phyloP scores from a whole-genome alignment of 108 stramenopile genomes.

The Fistulifera solaris region DNA sequence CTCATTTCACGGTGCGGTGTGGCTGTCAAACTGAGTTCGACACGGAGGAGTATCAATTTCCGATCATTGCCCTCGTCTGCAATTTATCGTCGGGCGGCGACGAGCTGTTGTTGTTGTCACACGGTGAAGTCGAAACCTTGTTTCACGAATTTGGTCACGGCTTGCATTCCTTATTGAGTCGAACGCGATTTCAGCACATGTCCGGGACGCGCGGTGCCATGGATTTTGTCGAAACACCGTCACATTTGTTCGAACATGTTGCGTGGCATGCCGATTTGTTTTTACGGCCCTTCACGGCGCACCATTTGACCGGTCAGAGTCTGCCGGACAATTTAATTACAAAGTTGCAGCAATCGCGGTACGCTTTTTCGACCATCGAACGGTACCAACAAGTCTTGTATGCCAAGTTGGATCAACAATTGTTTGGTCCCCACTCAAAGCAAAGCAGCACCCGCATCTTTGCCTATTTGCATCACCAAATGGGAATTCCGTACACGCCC shows the following conservation, averaged over 20 bases:
- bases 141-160: conserved; percentile 98
- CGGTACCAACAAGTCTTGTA: conserved; percentile 75
- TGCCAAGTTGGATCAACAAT: conserved; percentile 67
- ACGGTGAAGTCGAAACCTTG: conserved; percentile 92
- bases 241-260: conserved; percentile 75
- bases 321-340: conserved; percentile 44
- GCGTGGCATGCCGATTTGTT: conserved; percentile 55
- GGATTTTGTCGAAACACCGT: conserved; percentile 89
- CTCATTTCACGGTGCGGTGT: conserved; percentile 96
- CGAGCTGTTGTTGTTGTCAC: conserved; percentile 37
- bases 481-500: conserved; percentile 44
- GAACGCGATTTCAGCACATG: conserved; percentile 92
- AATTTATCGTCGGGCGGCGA: conserved; percentile 49
- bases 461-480: conserved; percentile 38
- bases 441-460: conserved; percentile 31
- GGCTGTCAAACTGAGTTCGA: conserved; percentile 47
- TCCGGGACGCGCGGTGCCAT: conserved; percentile 87
- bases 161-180: conserved; percentile 86
- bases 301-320: conserved; percentile 40
- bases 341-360: conserved; percentile 45
- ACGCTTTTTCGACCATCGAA: conserved; percentile 57
- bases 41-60: conserved; percentile 62
- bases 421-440: conserved; percentile 42
- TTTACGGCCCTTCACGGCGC: conserved; percentile 40
- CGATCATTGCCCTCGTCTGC: conserved; percentile 88